phyloP scores from a whole-genome alignment of 2,329 filamentous ascomycete genomes.

The Sporothrix pseudoabietina region DNA sequence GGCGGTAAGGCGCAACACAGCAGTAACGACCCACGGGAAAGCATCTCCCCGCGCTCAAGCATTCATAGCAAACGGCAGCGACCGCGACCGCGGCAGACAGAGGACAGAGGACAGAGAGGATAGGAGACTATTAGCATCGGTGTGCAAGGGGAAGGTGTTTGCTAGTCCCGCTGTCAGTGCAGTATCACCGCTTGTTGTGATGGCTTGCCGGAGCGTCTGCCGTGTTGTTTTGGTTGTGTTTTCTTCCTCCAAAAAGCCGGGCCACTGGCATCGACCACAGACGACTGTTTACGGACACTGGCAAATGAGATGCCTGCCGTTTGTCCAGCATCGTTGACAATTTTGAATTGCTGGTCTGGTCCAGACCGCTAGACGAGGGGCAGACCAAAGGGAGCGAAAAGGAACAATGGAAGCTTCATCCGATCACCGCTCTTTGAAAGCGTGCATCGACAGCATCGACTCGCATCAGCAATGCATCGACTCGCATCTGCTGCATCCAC shows the following conservation, averaged over 20 bases:
- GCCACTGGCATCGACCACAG: not conserved
- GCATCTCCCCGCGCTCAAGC: not conserved
- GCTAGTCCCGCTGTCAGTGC: not conserved
- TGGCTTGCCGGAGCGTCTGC: not conserved
- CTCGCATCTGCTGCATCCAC: too few relatives aligned
- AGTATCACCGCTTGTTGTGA: not conserved
- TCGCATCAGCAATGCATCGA: not conserved
- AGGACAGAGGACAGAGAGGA: not conserved
- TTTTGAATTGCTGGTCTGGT: not conserved
- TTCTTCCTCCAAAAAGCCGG: not conserved
- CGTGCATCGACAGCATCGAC: not conserved
- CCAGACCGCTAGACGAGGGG: not conserved
- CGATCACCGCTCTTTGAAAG: not conserved
- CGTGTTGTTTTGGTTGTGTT: not conserved
- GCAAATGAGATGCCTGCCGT: not conserved
- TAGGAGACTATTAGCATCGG: not conserved
- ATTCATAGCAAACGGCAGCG: not conserved
- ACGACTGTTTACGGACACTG: not conserved
- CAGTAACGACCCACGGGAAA: not conserved
- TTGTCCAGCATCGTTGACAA: not conserved
- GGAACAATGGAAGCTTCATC: not conserved
- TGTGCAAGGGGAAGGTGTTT: not conserved
- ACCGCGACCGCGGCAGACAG: not conserved
- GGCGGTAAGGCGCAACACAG: conserved; percentile 4
- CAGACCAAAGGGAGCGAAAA: not conserved